phyloP scores from a whole-genome alignment of 495 filamentous ascomycete genomes.

The Penicillium riverlandense region DNA sequence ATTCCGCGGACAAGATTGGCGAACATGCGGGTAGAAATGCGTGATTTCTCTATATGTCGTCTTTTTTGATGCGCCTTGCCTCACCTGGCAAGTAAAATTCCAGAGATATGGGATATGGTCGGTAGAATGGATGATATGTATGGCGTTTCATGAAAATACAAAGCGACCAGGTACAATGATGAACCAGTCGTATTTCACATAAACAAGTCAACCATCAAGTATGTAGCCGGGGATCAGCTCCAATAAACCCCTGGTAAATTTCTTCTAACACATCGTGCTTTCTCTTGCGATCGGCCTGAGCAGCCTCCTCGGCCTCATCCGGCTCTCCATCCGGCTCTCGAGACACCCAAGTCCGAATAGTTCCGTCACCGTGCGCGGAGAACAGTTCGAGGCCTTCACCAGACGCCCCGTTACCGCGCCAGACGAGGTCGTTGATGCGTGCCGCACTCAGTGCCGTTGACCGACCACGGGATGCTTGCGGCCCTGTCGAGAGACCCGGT shows the following conservation, averaged over 20 bases:
- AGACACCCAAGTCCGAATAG: constrained; percentile 47
- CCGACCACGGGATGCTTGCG: constrained; percentile 19
- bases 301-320: constrained; percentile 34
- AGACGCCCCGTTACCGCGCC: constrained; percentile 50
- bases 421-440: constrained; percentile 63
- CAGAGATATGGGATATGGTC: too few relatives aligned
- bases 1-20: constrained; percentile 15
- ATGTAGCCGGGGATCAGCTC: constrained; percentile 1
- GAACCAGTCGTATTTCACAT: too few relatives aligned
- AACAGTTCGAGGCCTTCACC: constrained; percentile 43
- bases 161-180: too few relatives aligned
- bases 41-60: not conserved
- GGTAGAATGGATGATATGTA: too few relatives aligned
- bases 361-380: constrained; percentile 47
- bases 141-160: too few relatives aligned
- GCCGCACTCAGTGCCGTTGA: constrained; percentile 36
- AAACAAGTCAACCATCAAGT: not conserved
- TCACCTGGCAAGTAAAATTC: too few relatives aligned
- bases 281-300: constrained; percentile 36
- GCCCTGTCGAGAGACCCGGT: constrained; percentile 45
- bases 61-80: not conserved
- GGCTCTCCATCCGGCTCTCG: constrained; percentile 48
- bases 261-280: constrained; percentile 45
- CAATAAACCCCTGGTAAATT: constrained; percentile 34
- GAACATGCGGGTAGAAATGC: constrained; percentile 12